Conservation (phyloP, 1,139 yeast species). For the Nakaseomyces uthaithaninus region DNA sequence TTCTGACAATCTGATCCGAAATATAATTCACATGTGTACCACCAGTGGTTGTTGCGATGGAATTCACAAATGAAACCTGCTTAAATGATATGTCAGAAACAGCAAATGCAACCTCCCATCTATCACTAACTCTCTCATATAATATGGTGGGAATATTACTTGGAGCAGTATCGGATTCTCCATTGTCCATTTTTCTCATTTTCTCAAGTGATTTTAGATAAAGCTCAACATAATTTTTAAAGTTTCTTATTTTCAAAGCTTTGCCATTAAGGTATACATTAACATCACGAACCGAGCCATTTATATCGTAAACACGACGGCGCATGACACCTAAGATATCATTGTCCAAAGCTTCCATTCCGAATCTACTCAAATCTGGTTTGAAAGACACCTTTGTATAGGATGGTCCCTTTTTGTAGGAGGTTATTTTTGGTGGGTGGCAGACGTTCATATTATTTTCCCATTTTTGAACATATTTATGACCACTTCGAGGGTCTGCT, state of each 20-base stretch:
- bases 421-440: conserved; percentile 66
- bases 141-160: conserved; percentile 56
- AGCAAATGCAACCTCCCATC: conserved; percentile 97
- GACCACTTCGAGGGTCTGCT: conserved; percentile 60
- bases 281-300: conserved; percentile 89
- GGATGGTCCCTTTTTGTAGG: conserved; percentile 44
- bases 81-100: conserved; percentile 85
- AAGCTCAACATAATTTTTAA: conserved; percentile 84
- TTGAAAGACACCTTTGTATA: conserved; percentile 82
- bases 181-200: conserved; percentile 32
- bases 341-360: conserved; percentile 73
- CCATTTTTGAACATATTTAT: conserved; percentile 78
- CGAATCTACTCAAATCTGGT: conserved; percentile 80
- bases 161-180: conserved; percentile 34
- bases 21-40: conserved; percentile 92
- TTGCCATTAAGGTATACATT: conserved; percentile 73
- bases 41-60: conserved; percentile 95
- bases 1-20: conserved; percentile 74
- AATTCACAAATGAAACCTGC: conserved; percentile 94
- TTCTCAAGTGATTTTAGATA: conserved; percentile 67
- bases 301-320: conserved; percentile 91
- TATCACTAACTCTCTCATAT: conserved; percentile 64
- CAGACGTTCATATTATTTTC: conserved; percentile 74
- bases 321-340: conserved; percentile 78
- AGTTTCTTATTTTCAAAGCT: conserved; percentile 58